Evolutionary conservation across 768 basidiomycete species (phyloP), one percentile per base, ranked within the genome.

Genomic region (Austroboletus eburneus): DNA sequence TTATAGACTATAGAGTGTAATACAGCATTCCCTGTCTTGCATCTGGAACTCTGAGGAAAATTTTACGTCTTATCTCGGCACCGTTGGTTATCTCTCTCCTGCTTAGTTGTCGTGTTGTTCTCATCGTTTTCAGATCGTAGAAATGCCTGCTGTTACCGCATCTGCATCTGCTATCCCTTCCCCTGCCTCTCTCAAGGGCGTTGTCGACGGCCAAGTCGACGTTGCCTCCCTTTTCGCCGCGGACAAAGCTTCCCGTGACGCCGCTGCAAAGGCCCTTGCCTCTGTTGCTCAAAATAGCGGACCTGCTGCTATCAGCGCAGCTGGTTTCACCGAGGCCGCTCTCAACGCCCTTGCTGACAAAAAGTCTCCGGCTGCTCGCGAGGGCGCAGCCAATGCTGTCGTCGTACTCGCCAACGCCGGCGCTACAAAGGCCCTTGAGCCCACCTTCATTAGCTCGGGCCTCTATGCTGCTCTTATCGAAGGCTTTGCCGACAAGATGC

Each of bases 401-500:
- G 67, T 71, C 42, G 72, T 76, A 35, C 71, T 96, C 57, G 74
- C 80, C 55, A 76, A 78, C 63, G 74, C 80, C 49, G 88, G 86
- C 56, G 86, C 85, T 39, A 72, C 83, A 56, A 84, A 79, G 59
- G 83, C 88, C 39, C 81, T 99, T 54, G 93, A 95, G 69, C 91
- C 93, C 33, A 77, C 83, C 62, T 88, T 97, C 73, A 69, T 94
- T 65, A 79, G 82, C 56, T 90, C 89, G 49, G 90, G 91, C 50
- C 76, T 95, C 52, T 94, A 90, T 67, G 76, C 80, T 46, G 81
- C 82, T 49, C 87, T 97, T 59, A 77, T 96, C 60, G 94, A 96
- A 70, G 68, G 87, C 36, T 92, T 95, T 60, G 93, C 91, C 68
- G 94, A 97, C 78, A 96, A 96, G 77, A 85, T 84, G 75, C 85